Percentiles rank a stretch among this genome's conserved stretches.
Conservation (phyloP, 2,329 filamentous ascomycete species). For the Rutstroemia sp. region DNA sequence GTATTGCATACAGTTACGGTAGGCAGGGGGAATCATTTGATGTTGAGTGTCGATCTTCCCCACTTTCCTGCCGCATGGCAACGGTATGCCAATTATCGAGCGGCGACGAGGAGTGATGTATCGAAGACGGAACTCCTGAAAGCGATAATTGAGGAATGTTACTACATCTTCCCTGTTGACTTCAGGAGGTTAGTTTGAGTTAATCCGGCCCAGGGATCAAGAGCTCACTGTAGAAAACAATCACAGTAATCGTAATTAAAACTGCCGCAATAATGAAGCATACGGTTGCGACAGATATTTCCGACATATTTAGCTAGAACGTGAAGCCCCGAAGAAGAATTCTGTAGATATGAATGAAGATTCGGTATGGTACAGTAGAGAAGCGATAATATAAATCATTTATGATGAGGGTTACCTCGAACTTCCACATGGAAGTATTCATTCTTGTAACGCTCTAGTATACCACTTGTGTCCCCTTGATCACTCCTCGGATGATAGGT, state of each 20-base stretch:
- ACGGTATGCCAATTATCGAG: neutral
- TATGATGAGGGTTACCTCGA: no score
- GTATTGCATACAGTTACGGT: conserved; percentile 1
- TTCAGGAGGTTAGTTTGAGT: neutral
- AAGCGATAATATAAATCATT: no score
- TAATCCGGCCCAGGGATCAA: neutral
- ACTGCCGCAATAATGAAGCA: conserved; percentile 1
- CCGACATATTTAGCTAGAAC: neutral
- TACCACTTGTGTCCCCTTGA: no score
- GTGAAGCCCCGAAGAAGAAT: no score
- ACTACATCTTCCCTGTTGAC: conserved; percentile 4
- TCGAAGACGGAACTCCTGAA: neutral
- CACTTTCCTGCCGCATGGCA: neutral
- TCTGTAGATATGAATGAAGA: no score
- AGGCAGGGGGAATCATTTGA: neutral
- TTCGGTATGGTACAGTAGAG: no score
- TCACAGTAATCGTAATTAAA: neutral
- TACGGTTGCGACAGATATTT: neutral
- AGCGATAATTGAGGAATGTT: neutral
- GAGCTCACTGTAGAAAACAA: neutral
- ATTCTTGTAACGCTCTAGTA: no score
- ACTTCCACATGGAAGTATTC: no score
- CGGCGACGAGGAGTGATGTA: neutral
- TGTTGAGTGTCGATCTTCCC: conserved; percentile 4
- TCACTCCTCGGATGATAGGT: no score